These are phyloP conservation scores for Stenogyne calaminthoides DNA, from an alignment of 305 asterid genomes.

Conservation along the genomic window DNA sequence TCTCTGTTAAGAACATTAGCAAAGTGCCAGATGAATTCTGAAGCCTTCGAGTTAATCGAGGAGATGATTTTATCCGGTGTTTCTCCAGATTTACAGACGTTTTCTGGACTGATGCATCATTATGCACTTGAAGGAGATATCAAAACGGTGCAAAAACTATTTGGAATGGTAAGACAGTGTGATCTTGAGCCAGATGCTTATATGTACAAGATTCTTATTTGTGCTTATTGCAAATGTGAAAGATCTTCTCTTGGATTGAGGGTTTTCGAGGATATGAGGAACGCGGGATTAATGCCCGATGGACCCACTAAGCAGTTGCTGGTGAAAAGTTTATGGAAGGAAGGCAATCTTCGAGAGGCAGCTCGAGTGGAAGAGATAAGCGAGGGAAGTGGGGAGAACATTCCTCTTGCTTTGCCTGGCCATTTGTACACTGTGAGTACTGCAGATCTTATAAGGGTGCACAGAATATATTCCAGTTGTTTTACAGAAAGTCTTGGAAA, in stretches of 20 bases:
- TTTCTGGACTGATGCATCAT: slow-evolving; percentile 85
- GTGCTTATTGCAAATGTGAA: slow-evolving; percentile 82
- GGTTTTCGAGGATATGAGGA: slow-evolving; percentile 79
- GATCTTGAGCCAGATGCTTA: slow-evolving; percentile 78
- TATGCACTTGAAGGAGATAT: slow-evolving; percentile 83
- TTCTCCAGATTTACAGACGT: slow-evolving; percentile 73
- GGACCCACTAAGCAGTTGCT: slow-evolving; percentile 61
- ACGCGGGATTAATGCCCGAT: slow-evolving; percentile 57
- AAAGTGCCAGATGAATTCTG: slow-evolving; percentile 69
- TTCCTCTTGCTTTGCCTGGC: slow-evolving; percentile 71
- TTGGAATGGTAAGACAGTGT: slow-evolving; percentile 79
- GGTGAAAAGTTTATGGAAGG: slow-evolving; percentile 92
- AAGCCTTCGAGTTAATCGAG: slow-evolving; percentile 63
- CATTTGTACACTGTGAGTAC: slow-evolving; percentile 68
- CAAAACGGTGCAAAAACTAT: slow-evolving; percentile 75
- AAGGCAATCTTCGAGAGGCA: slow-evolving; percentile 90
- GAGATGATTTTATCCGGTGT: slow-evolving; percentile 77
- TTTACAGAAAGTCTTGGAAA: slow-evolving; percentile 26
- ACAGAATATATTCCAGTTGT: slow-evolving; percentile 54
- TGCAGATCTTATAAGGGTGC: slow-evolving; percentile 62
- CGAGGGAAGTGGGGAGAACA: slow-evolving; percentile 45
- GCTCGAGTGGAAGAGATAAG: slow-evolving; percentile 79
- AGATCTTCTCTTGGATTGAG: slow-evolving; percentile 83
- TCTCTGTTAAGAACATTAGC: slow-evolving; percentile 77
- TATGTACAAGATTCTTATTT: slow-evolving; percentile 81